These are phyloP conservation scores for Debaryomyces tyrocola DNA, from an alignment of 805 yeast species.

Conservation along the genomic window DNA sequence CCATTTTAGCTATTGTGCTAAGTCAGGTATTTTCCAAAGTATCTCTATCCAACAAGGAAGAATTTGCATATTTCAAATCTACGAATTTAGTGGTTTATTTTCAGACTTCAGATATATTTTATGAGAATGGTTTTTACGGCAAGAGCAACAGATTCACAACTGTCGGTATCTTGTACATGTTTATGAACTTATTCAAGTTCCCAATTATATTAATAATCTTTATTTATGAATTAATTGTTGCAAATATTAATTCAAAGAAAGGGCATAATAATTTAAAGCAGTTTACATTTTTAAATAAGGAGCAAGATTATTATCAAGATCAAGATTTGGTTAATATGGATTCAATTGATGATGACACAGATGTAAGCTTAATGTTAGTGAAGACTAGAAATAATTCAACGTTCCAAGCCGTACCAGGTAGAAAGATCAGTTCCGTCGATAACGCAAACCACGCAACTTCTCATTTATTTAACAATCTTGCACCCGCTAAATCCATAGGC, in stretches of 20 bases:
- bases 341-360: slow-evolving; percentile 21
- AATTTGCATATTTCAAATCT: slow-evolving; percentile 40
- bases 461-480: slow-evolving; percentile 9
- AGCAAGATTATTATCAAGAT: slow-evolving; percentile 28
- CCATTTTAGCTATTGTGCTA: slow-evolving; percentile 56
- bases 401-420: slow-evolving; percentile 7
- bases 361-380: slow-evolving; percentile 23
- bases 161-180: slow-evolving; percentile 8
- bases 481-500: slow-evolving; percentile 30
- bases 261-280: slow-evolving; percentile 21
- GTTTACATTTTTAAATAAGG: slow-evolving; percentile 36
- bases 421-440: slow-evolving; percentile 15
- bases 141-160: background rate
- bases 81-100: slow-evolving; percentile 38
- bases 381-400: slow-evolving; percentile 28
- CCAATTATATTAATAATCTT: slow-evolving; percentile 36
- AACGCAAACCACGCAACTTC: slow-evolving; percentile 6
- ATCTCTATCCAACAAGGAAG: slow-evolving; percentile 33
- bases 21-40: slow-evolving; percentile 41
- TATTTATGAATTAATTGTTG: slow-evolving; percentile 28
- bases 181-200: slow-evolving; percentile 31
- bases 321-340: slow-evolving; percentile 24
- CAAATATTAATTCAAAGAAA: slow-evolving; percentile 17
- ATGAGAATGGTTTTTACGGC: slow-evolving; percentile 8
- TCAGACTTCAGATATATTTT: slow-evolving; percentile 26